Evolutionary conservation across 2,329 filamentous ascomycete species (phyloP).

Genomic region (Hymenoscyphus scutula): DNA sequence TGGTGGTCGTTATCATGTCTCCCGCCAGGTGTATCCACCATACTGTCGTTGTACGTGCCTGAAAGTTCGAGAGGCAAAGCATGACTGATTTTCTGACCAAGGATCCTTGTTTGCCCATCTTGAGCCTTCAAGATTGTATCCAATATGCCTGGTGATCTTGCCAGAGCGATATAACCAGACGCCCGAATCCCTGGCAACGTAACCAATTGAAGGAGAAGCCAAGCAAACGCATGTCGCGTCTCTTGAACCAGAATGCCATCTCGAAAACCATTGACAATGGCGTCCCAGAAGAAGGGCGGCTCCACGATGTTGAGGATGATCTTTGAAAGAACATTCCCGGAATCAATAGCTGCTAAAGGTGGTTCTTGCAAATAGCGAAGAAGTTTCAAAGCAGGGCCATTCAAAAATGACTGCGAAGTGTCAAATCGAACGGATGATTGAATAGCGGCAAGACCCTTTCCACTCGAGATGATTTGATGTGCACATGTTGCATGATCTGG

Average conservation of each 20-base stretch:
- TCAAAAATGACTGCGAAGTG: slow-evolving; percentile 44
- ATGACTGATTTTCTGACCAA: slow-evolving; percentile 42
- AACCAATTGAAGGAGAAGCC: slow-evolving; percentile 46
- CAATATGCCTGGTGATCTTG: slow-evolving; percentile 32
- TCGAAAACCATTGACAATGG: slow-evolving; percentile 32
- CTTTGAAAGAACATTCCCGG: slow-evolving; percentile 40
- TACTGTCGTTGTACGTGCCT: slow-evolving; percentile 16
- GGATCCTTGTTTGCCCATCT: slow-evolving; percentile 29
- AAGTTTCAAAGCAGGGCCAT: slow-evolving; percentile 36
- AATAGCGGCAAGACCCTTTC: slow-evolving; percentile 38
- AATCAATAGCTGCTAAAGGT: slow-evolving; percentile 24
- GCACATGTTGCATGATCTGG: slow-evolving; percentile 41
- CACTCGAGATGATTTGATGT: slow-evolving; percentile 41
- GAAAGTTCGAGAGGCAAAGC: slow-evolving; percentile 29
- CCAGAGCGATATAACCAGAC: slow-evolving; percentile 30
- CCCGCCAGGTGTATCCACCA: slow-evolving; percentile 50
- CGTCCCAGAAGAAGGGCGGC: slow-evolving; percentile 50
- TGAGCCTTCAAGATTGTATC: slow-evolving; percentile 24
- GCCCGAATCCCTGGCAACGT: slow-evolving; percentile 33
- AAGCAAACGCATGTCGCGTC: slow-evolving; percentile 39
- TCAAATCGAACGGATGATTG: slow-evolving; percentile 45
- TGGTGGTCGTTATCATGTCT: slow-evolving; percentile 71
- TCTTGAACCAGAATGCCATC: slow-evolving; percentile 30
- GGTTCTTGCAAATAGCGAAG: slow-evolving; percentile 38
- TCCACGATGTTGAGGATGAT: slow-evolving; percentile 48